Conservation (phyloP, 768 basidiomycete genomes). For the Serendipita sp. region DNA sequence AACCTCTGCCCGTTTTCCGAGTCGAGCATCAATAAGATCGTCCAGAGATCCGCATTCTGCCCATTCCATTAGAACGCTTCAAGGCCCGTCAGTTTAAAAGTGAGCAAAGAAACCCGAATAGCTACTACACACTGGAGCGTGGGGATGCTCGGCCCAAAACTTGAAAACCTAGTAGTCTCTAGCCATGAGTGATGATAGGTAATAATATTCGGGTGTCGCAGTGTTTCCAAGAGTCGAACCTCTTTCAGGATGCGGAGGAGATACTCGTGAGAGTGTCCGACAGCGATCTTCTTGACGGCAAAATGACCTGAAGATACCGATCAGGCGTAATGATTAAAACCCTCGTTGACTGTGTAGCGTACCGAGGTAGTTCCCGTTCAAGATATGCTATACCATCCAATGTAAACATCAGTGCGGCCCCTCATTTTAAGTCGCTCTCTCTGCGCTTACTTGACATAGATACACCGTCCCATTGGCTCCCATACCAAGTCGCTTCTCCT, state of each 20-base stretch:
- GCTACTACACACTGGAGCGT: conserved; percentile 53
- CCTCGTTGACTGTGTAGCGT: conserved; percentile 10
- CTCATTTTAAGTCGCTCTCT: too few species aligned
- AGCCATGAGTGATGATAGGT: conserved; percentile 95
- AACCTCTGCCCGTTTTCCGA: conserved; percentile 32
- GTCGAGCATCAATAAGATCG: conserved; percentile 67
- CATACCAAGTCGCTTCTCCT: conserved; percentile 81
- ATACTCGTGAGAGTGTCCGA: conserved; percentile 79
- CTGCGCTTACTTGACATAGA: conserved; percentile 53
- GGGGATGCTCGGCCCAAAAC: conserved; percentile 76
- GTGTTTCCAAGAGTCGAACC: conserved; percentile 68
- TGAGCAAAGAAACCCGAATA: too few species aligned
- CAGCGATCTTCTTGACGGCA: conserved; percentile 93
- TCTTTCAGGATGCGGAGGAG: conserved; percentile 68
- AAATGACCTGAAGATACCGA: conserved; percentile 41
- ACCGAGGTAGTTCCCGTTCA: conserved; percentile 79
- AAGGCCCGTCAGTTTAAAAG: not conserved
- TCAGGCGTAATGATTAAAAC: too few species aligned
- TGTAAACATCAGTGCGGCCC: not conserved
- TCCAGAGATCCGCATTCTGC: conserved; percentile 65
- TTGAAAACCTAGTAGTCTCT: conserved; percentile 68
- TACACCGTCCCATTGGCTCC: conserved; percentile 87
- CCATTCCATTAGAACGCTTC: conserved; percentile 82
- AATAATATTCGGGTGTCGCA: conserved; percentile 86
- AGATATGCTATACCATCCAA: conserved; percentile 40